Conservation (phyloP, 495 filamentous ascomycete species). For the Neurospora sp. region DNA sequence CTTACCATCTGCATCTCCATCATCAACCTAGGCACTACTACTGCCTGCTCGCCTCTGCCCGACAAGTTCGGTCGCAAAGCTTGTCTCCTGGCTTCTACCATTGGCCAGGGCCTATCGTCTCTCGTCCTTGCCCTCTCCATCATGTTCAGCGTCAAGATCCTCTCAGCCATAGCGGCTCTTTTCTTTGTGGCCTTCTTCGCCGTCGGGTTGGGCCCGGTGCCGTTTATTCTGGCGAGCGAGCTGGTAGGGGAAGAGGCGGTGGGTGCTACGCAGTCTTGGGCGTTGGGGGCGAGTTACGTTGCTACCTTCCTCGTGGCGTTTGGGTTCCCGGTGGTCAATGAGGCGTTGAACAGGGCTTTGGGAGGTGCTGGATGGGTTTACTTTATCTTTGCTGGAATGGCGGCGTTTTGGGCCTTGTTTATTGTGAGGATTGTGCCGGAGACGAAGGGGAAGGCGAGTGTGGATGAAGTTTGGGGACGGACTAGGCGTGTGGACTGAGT, state of each 20-base stretch:
- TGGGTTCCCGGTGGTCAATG: conserved; percentile 82
- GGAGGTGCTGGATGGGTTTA: conserved; percentile 74
- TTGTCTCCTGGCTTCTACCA: conserved; percentile 69
- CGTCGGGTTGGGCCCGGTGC: conserved; percentile 84
- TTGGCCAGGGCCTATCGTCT: conserved; percentile 71
- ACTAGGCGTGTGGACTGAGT: conserved; percentile 40
- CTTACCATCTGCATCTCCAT: conserved; percentile 77
- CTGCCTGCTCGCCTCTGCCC: conserved; percentile 68
- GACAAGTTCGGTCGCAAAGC: conserved; percentile 79
- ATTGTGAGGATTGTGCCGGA: conserved; percentile 67
- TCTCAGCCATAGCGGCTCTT: conserved; percentile 72
- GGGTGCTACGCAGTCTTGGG: conserved; percentile 77
- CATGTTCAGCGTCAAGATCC: conserved; percentile 49
- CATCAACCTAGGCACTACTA: conserved; percentile 76
- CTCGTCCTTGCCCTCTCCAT: conserved; percentile 70
- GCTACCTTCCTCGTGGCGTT: conserved; percentile 88
- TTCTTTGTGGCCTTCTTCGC: conserved; percentile 84
- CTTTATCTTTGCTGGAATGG: conserved; percentile 73
- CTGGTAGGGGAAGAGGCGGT: conserved; percentile 82
- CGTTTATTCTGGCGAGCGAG: conserved; percentile 86
- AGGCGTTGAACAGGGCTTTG: conserved; percentile 44
- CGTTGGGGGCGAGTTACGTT: conserved; percentile 76
- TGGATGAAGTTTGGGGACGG: conserved; percentile 83
- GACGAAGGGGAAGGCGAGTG: conserved; percentile 68
- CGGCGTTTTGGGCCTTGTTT: conserved; percentile 53